phyloP scores from a whole-genome alignment of 352 stramenopile genomes.

The Phytophthora pluvialis region DNA sequence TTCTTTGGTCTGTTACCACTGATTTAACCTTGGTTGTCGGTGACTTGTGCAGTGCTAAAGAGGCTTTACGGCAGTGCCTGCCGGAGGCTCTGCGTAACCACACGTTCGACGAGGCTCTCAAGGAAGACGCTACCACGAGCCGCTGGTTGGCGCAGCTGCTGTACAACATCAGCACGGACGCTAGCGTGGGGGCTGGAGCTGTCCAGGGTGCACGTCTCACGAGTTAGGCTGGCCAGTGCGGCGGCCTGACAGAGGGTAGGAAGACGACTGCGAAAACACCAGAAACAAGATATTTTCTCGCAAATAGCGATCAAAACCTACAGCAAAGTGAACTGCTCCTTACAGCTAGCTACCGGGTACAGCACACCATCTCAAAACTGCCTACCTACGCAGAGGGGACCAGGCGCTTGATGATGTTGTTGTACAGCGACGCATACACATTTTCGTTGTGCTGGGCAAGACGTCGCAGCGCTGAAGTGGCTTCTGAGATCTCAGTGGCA shows the following conservation, averaged over 20 bases:
- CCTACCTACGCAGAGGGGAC: conserved; percentile 30
- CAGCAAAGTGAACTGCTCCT: conserved; percentile 1
- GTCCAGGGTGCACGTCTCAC: conserved; percentile 38
- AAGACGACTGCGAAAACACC: conserved; percentile 10
- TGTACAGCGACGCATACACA: conserved; percentile 73
- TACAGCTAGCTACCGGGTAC: neutral
- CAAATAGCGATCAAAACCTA: conserved; percentile 28
- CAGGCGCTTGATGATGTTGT: conserved; percentile 55
- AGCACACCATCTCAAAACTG: conserved; percentile 14
- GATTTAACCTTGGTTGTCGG: neutral
- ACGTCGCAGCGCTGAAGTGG: conserved; percentile 39
- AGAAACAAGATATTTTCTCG: conserved; percentile 26
- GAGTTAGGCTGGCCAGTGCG: conserved; percentile 33
- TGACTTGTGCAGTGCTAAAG: conserved; percentile 80
- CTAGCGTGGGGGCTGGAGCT: conserved; percentile 29
- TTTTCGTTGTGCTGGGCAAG: conserved; percentile 76
- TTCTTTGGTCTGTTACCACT: conserved; percentile 19
- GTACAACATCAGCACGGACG: conserved; percentile 86
- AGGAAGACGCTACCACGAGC: conserved; percentile 96
- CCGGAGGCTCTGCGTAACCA: conserved; percentile 94
- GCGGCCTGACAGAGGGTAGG: conserved; percentile 7
- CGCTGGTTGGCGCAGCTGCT: conserved; percentile 96
- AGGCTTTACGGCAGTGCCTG: conserved; percentile 97
- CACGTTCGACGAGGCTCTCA: conserved; percentile 94
- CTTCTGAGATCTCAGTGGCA: conserved; percentile 44